Conservation (phyloP, 2,329 filamentous ascomycete genomes). For the Phyllosticta citriasiana region DNA sequence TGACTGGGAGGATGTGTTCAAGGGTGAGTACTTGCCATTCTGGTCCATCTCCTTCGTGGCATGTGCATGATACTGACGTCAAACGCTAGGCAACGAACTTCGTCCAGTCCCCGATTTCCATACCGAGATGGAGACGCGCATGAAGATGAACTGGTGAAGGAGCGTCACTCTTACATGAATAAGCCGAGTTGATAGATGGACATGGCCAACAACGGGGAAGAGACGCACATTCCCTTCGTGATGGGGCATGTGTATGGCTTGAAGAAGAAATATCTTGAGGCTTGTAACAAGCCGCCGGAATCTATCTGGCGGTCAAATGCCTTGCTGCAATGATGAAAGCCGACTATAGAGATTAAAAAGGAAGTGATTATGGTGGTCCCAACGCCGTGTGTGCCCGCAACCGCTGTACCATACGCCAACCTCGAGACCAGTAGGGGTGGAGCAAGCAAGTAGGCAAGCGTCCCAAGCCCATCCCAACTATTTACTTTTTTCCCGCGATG, state of each 20-base stretch:
- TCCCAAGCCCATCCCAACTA: not conserved
- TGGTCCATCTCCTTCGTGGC: not conserved
- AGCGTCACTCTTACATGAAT: not conserved
- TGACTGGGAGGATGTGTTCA: conserved; percentile 90
- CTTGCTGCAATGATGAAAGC: not conserved
- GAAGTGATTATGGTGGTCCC: not conserved
- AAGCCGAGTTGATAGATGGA: conserved; percentile 2
- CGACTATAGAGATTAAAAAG: not conserved
- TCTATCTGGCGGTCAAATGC: not conserved
- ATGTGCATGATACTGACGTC: not conserved
- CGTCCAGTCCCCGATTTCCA: conserved; percentile 65
- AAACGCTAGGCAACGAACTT: conserved; percentile 51
- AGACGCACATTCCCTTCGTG: not conserved
- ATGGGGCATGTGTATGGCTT: not conserved
- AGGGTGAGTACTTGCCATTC: conserved; percentile 40
- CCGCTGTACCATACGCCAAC: not conserved
- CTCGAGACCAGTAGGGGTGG: not conserved
- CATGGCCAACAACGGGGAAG: not conserved
- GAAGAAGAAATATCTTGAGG: not conserved
- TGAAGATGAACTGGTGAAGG: conserved; percentile 59
- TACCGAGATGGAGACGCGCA: conserved; percentile 85
- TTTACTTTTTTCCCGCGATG: not conserved
- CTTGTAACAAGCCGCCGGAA: not conserved
- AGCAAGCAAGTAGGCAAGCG: not conserved
- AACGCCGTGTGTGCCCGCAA: not conserved